Evolutionary conservation across 2,329 filamentous ascomycete species (phyloP).

Genomic region (Juglanconis oblonga): DNA sequence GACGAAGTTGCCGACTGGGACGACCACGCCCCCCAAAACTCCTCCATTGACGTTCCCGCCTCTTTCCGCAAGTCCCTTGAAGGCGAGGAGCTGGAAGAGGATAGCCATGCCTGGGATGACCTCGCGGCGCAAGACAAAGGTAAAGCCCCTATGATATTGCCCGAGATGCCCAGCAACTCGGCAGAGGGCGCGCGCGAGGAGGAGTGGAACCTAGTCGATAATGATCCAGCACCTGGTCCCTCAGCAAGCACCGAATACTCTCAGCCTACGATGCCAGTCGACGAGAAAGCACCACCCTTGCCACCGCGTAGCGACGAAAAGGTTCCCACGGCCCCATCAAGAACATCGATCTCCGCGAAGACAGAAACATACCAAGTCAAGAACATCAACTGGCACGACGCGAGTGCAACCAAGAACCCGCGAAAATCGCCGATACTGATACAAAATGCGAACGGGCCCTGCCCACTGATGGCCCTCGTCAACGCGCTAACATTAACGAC

Average conservation of each 20-base stretch:
- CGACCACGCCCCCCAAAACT: slow-evolving; percentile 23
- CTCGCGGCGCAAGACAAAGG: slow-evolving; percentile 38
- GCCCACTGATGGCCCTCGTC: slow-evolving; percentile 86
- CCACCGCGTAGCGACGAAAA: slow-evolving; percentile 17
- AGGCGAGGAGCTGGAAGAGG: slow-evolving; percentile 34
- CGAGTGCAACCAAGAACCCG: slow-evolving; percentile 54
- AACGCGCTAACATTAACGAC: slow-evolving; percentile 88
- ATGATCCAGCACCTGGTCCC: slow-evolving; percentile 31
- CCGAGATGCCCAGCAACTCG: slow-evolving; percentile 17
- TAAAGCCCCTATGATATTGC: slow-evolving; percentile 33
- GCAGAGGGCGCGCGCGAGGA: slow-evolving; percentile 24
- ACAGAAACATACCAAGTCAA: slow-evolving; percentile 90
- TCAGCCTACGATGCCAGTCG: slow-evolving; percentile 36
- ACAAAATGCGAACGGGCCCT: slow-evolving; percentile 93
- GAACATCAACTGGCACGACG: slow-evolving; percentile 81
- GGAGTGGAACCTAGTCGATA: slow-evolving; percentile 52
- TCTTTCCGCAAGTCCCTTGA: slow-evolving; percentile 20
- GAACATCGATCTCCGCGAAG: slow-evolving; percentile 42
- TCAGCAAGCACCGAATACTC: slow-evolving; percentile 35
- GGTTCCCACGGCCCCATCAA: slow-evolving; percentile 32
- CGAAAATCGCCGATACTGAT: slow-evolving; percentile 83
- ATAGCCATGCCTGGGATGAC: slow-evolving; percentile 51
- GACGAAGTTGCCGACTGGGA: slow-evolving; percentile 40
- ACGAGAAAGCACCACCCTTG: slow-evolving; percentile 20
- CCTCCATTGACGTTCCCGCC: slow-evolving; percentile 9